Percentiles rank a stretch among this genome's conserved stretches.
These are phyloP conservation scores for Xerocomus minutiporus DNA, from an alignment of 1,284 basidiomycete genomes.

Conservation along the genomic window DNA sequence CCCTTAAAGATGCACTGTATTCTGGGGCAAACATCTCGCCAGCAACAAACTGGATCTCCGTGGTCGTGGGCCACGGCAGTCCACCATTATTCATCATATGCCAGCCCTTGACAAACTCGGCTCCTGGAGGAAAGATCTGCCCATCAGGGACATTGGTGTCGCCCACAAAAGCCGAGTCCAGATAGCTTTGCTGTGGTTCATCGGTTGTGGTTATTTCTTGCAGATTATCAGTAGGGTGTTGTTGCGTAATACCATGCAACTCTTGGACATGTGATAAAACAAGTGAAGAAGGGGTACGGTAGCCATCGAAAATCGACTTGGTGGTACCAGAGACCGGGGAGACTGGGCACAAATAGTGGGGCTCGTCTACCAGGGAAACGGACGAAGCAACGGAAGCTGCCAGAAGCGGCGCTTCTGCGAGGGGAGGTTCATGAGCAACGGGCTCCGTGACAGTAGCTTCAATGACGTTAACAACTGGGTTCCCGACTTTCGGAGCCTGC, in stretches of 20 bases:
- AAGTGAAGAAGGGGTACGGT: conserved; percentile 15
- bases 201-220: not conserved
- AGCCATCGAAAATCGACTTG: conserved; percentile 17
- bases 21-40: conserved; percentile 50
- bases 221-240: not conserved
- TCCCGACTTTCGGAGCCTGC: not conserved
- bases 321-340: conserved; percentile 7
- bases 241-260: not conserved
- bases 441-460: not conserved
- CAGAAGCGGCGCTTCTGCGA: not conserved
- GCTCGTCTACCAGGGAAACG: conserved; percentile 3
- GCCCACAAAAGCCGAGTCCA: conserved; percentile 56
- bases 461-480: not conserved
- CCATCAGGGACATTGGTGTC: conserved; percentile 74
- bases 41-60: conserved; percentile 64
- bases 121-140: conserved; percentile 74
- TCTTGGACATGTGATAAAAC: not conserved
- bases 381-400: not conserved
- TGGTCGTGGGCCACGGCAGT: conserved; percentile 62
- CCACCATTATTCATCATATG: conserved; percentile 61
- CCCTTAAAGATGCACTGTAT: conserved; percentile 29
- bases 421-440: not conserved
- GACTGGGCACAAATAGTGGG: not conserved
- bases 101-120: conserved; percentile 83
- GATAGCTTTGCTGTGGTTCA: conserved; percentile 1